Evolutionary conservation across 2,329 filamentous ascomycete genomes (phyloP).

Genomic region (Decorospora gaudefroyi): DNA sequence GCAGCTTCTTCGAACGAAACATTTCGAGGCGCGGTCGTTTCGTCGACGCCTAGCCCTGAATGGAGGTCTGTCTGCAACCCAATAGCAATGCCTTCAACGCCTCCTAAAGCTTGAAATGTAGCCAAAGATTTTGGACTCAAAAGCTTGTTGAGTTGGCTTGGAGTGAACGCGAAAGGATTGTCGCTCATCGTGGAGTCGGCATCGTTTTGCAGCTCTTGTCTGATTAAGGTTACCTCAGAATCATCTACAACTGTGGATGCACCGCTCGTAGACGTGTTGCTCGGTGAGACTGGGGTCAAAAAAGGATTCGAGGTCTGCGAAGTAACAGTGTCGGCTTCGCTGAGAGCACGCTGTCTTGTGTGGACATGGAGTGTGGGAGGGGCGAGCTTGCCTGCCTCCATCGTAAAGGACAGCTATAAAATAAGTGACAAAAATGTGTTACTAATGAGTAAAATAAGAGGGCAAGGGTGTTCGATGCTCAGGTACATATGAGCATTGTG

Average conservation of each 20-base stretch:
- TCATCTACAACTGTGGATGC: constrained; percentile 29
- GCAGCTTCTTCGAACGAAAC: constrained; percentile 58
- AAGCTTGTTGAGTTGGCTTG: constrained; percentile 59
- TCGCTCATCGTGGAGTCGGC: constrained; percentile 35
- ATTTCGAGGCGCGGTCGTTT: constrained; percentile 52
- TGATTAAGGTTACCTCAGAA: constrained; percentile 38
- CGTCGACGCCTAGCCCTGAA: constrained; percentile 58
- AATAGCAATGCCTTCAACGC: constrained; percentile 57
- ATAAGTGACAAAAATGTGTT: not conserved
- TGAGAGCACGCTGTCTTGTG: constrained; percentile 31
- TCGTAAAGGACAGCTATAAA: constrained; percentile 4
- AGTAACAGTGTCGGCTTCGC: constrained; percentile 32
- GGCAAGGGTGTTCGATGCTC: too few species aligned
- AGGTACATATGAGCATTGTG: too few species aligned
- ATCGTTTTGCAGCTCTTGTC: constrained; percentile 39
- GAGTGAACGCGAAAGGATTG: constrained; percentile 61
- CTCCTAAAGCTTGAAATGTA: constrained; percentile 59
- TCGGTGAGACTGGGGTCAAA: constrained; percentile 30
- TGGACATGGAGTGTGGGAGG: constrained; percentile 35
- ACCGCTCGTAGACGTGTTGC: constrained; percentile 27
- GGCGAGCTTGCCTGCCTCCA: constrained; percentile 34
- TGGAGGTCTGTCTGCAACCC: constrained; percentile 57
- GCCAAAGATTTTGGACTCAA: constrained; percentile 56
- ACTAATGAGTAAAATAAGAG: not conserved
- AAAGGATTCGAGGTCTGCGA: constrained; percentile 35